Evolutionary conservation across 2,329 filamentous ascomycete genomes (phyloP), one percentile per base, ranked within the genome.

Genomic region (Drechslerella coelobrocha): DNA sequence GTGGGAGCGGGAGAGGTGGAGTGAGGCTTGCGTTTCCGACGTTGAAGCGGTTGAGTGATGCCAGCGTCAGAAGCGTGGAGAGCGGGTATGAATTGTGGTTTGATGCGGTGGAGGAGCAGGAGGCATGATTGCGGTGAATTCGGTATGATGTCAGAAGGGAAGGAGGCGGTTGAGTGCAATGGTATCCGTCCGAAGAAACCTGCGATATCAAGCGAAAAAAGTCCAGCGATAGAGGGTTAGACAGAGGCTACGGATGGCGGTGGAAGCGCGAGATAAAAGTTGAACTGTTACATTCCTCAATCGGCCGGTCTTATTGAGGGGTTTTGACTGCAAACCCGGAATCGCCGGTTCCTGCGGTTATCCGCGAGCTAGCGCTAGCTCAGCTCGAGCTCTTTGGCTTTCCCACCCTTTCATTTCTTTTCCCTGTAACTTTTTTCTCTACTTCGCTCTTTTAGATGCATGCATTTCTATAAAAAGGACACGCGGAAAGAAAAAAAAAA

Each of bases 11-110:
- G 0, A 10, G 2, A 52, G 39, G 39, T 52, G 51, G 41, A 9
- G 29, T 53, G 2, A 60, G 55, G 62, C 27, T 60, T 47, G 53
- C 66, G 10, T 71, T 71, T 37, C 59, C 66, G 19, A 55, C 27
- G 3, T 43, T 71, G 54, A 71, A 63, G 26, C 52, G 66, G 21
- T 51, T 71, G 48, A 71, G 66, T 24, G 66, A 63, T 59, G 59
- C 66, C 3, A 71, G 66, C 37, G 59, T 55, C 9, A 48, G 61
- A 53, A 71, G 66, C 48, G 45, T 55, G 0, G 59, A 55, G 37
- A 71, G 59, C 19, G 57, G 52, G 10, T 45, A 54, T 27, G 65
- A 71, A 9, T 47, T 71, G n/a, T 71, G 66, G 66, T 63, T 54
- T 47, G 66, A 71, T 52, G 59, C 66, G 8, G 19, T 71, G 9